Conservation (phyloP, 2,329 filamentous ascomycete species). For the Graphium sp. region DNA sequence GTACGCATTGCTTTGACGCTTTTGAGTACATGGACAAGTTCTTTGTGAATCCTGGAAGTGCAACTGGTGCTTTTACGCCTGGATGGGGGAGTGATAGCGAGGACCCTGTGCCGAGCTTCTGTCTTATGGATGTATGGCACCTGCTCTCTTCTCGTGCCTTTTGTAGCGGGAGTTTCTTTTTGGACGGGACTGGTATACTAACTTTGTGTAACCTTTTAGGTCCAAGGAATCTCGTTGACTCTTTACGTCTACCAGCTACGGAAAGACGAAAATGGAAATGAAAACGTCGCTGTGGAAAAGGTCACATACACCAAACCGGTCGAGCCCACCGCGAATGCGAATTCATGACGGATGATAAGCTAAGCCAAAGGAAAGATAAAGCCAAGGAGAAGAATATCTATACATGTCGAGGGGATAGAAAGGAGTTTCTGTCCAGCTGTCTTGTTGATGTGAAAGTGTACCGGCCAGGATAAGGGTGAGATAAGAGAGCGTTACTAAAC, state of each 20-base stretch:
- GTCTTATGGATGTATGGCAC: conserved; percentile 83
- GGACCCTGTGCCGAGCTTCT: conserved; percentile 79
- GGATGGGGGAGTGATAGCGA: conserved; percentile 42
- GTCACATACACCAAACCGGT: conserved; percentile 71
- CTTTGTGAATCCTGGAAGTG: conserved; percentile 53
- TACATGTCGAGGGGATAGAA: conserved; percentile 5
- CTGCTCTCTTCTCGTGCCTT: too few species aligned
- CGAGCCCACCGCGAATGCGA: conserved; percentile 24
- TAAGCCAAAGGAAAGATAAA: conserved; percentile 3
- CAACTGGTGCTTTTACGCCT: conserved; percentile 44
- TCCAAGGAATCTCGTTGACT: conserved; percentile 89
- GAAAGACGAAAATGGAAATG: conserved; percentile 59
- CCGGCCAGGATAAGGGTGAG: too few species aligned
- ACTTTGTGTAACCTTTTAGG: conserved; percentile 29
- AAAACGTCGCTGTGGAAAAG: conserved; percentile 73
- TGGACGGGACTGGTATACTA: neutral
- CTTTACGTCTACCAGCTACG: conserved; percentile 84
- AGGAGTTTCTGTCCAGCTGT: too few species aligned
- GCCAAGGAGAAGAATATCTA: conserved; percentile 1
- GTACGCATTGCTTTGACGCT: conserved; percentile 51
- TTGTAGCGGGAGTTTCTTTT: conserved; percentile 1
- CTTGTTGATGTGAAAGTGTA: too few species aligned
- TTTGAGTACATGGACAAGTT: conserved; percentile 63
- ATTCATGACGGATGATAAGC: neutral
- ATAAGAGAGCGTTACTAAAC: too few species aligned